Evolutionary conservation across 306 rosid genomes (phyloP), one percentile per base, ranked within the genome.

Genomic region (Astragalus membranaceus): DNA sequence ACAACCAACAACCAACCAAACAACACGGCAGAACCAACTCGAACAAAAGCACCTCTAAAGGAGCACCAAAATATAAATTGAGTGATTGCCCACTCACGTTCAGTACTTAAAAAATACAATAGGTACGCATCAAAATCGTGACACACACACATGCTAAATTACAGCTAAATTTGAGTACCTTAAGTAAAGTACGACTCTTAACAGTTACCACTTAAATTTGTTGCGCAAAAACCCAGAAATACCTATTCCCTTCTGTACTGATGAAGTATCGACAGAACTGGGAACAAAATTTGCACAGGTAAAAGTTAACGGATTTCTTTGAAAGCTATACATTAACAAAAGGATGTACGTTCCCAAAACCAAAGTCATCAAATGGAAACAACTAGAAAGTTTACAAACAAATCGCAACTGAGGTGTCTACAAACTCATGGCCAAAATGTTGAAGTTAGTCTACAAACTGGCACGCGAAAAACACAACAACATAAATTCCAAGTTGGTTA

Each of bases 361-460:
- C 73, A 55, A 69, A 30, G 46, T 30, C 54, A 62, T 68, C 16
- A 55, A 63, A 49, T 42, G 23, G 57, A 54, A 44, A 61, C 67
- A 56, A 43, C 76, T 48, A 7, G 59, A 51, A 59, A 82, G 37
- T 54, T 63, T 23, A 47, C 66, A 69, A 49, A 49, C 46, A 44
- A 78, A 73, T 78, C 64, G 44, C 55, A 70, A 39, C 60, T 65
- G 58, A 59, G 55, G 35, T 13, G 59, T 74, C 78, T 51, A 69
- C 63, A 59, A 78, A 52, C 73, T 78, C 78, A 6, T 16, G 72
- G 59, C 41, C 12, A 3, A 59, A 68, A 17, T 16, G 53, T 37
- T 26, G 30, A 52, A 29, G 17, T 57, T 48, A 4, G 68, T 73
- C 42, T 44, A 64, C 75, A 64, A 78, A 58, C 58, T 56, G 42